A percentile compares a stretch with the other conserved stretches of the same genome.
These are phyloP conservation scores for Dioscorea alata DNA, from an alignment of 106 monocot genomes.

Conservation along the genomic window DNA sequence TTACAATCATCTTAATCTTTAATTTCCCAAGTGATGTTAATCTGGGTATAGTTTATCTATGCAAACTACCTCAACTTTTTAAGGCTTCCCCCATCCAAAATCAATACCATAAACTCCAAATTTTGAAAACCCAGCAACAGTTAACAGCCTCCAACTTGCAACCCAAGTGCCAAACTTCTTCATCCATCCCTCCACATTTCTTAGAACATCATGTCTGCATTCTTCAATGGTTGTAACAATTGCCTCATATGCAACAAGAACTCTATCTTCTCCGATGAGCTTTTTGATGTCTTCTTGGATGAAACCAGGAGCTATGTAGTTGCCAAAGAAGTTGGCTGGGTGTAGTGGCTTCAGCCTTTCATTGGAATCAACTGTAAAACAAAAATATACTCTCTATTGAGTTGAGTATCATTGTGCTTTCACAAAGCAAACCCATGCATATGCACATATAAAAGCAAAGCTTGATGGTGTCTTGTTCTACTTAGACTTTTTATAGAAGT, in stretches of 20 bases:
- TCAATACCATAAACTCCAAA: constrained; percentile 32
- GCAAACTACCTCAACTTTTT: constrained; percentile 24
- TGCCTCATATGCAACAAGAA: constrained; percentile 14
- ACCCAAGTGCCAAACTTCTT: background rate
- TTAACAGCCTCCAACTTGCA: background rate
- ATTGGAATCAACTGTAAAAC: constrained; percentile 14
- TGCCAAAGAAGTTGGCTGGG: constrained; percentile 27
- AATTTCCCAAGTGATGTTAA: no score
- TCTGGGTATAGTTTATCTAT: no score
- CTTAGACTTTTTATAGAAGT: no score
- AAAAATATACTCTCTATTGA: background rate
- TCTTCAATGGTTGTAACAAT: constrained; percentile 14
- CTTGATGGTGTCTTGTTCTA: background rate
- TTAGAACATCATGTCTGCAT: background rate
- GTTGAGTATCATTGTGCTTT: background rate
- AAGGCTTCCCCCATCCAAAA: constrained; percentile 44
- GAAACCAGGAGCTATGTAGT: constrained; percentile 13
- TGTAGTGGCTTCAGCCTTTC: constrained; percentile 4
- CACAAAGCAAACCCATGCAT: constrained; percentile 2
- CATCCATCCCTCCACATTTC: background rate
- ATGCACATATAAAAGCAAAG: background rate
- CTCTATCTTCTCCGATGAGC: constrained; percentile 6
- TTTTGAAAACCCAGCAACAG: constrained; percentile 23
- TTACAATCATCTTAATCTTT: no score
- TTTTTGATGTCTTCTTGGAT: constrained; percentile 1